These are phyloP conservation scores for Phlebopus sp. DNA, from an alignment of 1,284 basidiomycete genomes.

Conservation along the genomic window DNA sequence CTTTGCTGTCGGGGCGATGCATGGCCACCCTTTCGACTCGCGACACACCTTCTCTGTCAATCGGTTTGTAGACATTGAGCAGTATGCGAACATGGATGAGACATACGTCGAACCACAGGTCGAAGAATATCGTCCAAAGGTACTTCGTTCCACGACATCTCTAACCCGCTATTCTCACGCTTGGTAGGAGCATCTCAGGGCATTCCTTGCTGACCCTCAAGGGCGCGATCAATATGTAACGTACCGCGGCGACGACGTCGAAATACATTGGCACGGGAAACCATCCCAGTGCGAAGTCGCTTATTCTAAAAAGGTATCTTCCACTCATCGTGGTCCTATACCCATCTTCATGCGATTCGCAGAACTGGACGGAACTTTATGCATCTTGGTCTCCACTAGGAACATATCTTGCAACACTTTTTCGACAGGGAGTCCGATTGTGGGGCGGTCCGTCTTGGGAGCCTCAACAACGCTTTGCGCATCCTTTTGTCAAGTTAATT, in stretches of 20 bases:
- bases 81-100: conserved; percentile 79
- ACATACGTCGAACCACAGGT: conserved; percentile 77
- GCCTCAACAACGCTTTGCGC: conserved; percentile 86
- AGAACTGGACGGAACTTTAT: conserved; percentile 98
- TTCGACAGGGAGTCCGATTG: conserved; percentile 92
- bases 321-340: conserved; percentile 1
- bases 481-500: conserved; percentile 93
- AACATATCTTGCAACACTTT: conserved; percentile 91
- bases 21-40: conserved; percentile 89
- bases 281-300: conserved; percentile 85
- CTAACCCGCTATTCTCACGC: conserved; percentile 1
- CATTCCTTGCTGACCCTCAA: conserved; percentile 90
- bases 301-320: conserved; percentile 64
- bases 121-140: conserved; percentile 82
- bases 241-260: conserved; percentile 89
- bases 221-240: conserved; percentile 97
- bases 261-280: conserved; percentile 93
- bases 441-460: conserved; percentile 94
- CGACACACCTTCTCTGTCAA: conserved; percentile 91
- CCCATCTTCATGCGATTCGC: conserved; percentile 11
- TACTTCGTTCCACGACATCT: conserved; percentile 32
- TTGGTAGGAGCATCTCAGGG: conserved; percentile 85
- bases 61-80: conserved; percentile 92
- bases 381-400: conserved; percentile 97
- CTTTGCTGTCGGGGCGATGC: conserved; percentile 76